Conservation (phyloP, 2,329 filamentous ascomycete species). For the Clarireedia homoeocarpa region DNA sequence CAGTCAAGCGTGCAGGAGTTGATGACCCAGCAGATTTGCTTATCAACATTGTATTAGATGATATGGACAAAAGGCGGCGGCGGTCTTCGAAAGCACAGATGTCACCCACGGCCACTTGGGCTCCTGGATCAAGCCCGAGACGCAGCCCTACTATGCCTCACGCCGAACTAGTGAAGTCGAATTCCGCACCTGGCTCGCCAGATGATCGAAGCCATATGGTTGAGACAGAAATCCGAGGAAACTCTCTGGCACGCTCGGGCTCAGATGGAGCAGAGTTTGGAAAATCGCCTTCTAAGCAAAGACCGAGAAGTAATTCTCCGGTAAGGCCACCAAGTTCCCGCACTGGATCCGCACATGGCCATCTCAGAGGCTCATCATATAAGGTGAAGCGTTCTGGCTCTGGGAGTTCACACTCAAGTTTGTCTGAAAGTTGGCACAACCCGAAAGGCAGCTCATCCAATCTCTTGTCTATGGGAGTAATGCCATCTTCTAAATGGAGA, state of each 20-base stretch:
- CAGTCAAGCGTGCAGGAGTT: slow-evolving; percentile 76
- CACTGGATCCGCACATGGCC: slow-evolving; percentile 48
- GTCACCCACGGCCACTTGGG: slow-evolving; percentile 69
- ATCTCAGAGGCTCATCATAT: slow-evolving; percentile 53
- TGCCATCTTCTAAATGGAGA: slow-evolving; percentile 87
- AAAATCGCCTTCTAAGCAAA: slow-evolving; percentile 28
- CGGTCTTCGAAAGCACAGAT: slow-evolving; percentile 80
- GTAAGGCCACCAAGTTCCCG: slow-evolving; percentile 68
- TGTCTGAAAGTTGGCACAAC: slow-evolving; percentile 55
- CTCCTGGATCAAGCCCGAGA: slow-evolving; percentile 46
- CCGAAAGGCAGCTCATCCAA: slow-evolving; percentile 72
- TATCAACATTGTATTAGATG: slow-evolving; percentile 88
- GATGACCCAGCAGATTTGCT: slow-evolving; percentile 87
- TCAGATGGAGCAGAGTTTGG: slow-evolving; percentile 22
- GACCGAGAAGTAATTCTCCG: slow-evolving; percentile 74
- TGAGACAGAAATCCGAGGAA: slow-evolving; percentile 18
- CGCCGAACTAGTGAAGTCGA: slow-evolving; percentile 58
- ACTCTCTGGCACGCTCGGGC: slow-evolving; percentile 23
- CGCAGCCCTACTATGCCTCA: slow-evolving; percentile 57
- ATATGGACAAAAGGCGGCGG: slow-evolving; percentile 85
- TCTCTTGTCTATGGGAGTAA: slow-evolving; percentile 58
- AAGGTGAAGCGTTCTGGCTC: slow-evolving; percentile 83
- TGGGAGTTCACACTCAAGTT: slow-evolving; percentile 81
- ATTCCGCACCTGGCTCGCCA: slow-evolving; percentile 48
- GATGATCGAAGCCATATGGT: slow-evolving; percentile 29